phyloP scores from a whole-genome alignment of 345 rosid species.

The Arabidopsis arenosa region DNA sequence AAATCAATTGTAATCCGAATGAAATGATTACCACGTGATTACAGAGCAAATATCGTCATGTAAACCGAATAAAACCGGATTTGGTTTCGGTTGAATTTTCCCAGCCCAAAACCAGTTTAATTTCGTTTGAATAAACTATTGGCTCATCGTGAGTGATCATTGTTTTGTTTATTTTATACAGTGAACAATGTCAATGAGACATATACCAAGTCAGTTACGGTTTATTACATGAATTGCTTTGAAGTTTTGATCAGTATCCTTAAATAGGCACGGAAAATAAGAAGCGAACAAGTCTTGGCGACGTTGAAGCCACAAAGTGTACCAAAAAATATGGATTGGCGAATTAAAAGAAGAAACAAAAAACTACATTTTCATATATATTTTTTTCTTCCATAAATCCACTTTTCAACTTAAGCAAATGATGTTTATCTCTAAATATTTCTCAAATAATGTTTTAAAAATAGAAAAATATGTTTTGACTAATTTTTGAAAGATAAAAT shows the following conservation, averaged over 20 bases:
- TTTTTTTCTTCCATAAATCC: background rate
- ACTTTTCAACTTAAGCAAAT: background rate
- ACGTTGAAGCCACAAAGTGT: background rate
- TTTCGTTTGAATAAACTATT: background rate
- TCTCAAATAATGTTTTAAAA: background rate
- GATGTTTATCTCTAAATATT: background rate
- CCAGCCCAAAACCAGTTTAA: background rate
- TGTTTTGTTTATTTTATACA: background rate
- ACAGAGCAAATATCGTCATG: background rate
- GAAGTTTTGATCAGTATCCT: background rate
- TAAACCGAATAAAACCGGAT: background rate
- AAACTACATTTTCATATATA: background rate
- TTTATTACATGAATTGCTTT: background rate
- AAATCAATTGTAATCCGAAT: background rate
- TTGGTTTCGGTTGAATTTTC: background rate
- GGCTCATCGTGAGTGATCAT: background rate
- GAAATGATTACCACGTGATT: background rate
- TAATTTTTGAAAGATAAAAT: background rate
- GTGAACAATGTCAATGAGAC: too few relatives aligned
- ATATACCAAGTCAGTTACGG: too few relatives aligned
- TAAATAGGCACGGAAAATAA: background rate
- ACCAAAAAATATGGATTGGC: background rate
- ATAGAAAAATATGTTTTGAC: background rate
- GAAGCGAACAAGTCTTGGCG: background rate
- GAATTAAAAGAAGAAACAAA: background rate